These are phyloP conservation scores for Artemisia argyi DNA, from an alignment of 129 eudicot genomes.

Conservation along the genomic window DNA sequence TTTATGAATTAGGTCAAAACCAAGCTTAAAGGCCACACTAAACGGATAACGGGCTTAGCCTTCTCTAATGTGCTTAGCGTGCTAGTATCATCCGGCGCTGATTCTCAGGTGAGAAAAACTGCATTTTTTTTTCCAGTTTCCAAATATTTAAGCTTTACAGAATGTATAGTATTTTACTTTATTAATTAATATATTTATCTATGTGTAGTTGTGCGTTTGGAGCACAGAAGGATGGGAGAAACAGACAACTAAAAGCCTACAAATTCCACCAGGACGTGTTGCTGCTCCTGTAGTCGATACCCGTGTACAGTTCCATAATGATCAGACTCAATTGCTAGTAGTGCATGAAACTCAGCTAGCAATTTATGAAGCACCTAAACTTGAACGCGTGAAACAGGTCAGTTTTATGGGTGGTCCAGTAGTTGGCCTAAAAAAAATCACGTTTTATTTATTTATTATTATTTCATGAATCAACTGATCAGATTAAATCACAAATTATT, in stretches of 20 bases:
- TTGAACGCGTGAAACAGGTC: conserved; percentile 78
- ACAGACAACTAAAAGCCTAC: conserved; percentile 65
- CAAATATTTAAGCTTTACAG: not conserved
- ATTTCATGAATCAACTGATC: too few relatives aligned
- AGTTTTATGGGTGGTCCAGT: not conserved
- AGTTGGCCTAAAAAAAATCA: too few relatives aligned
- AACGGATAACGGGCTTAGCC: conserved; percentile 84
- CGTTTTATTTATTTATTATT: too few relatives aligned
- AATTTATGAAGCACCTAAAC: conserved; percentile 76
- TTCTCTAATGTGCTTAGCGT: conserved; percentile 78
- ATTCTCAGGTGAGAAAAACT: conserved; percentile 66
- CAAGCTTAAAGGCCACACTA: conserved; percentile 85
- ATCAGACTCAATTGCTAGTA: conserved; percentile 73
- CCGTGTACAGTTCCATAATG: conserved; percentile 86
- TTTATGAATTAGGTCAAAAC: conserved; percentile 60
- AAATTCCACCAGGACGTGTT: conserved; percentile 77
- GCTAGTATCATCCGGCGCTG: conserved; percentile 91
- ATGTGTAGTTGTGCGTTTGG: conserved; percentile 79
- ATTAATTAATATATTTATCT: conserved; percentile 1
- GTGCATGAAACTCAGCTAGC: conserved; percentile 93
- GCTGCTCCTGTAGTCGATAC: conserved; percentile 79
- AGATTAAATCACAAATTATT: too few relatives aligned
- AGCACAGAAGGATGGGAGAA: conserved; percentile 90
- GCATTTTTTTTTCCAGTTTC: not conserved
- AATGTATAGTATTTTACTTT: conserved; percentile 6